phyloP scores from a whole-genome alignment of 352 stramenopile genomes.

The Pythium vanterpoolii region DNA sequence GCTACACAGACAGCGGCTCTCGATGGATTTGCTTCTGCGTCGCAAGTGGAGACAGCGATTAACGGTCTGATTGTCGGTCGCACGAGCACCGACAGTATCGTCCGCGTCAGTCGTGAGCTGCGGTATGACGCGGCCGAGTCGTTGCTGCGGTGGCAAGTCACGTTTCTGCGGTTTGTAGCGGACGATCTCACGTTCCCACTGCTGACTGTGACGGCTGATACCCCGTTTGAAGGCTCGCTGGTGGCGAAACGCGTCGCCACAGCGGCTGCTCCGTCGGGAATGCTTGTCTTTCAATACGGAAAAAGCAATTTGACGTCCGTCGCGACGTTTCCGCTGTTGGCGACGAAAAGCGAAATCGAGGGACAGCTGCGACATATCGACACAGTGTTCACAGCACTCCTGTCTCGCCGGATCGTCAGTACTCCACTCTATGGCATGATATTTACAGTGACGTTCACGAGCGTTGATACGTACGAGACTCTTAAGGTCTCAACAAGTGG shows the following conservation, averaged over 20 bases:
- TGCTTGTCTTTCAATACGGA: constrained; percentile 46
- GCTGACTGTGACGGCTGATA: constrained; percentile 28
- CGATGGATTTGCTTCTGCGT: constrained; percentile 51
- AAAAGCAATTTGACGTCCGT: neutral
- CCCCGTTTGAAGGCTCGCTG: constrained; percentile 45
- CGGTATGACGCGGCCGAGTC: constrained; percentile 29
- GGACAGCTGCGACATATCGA: constrained; percentile 28
- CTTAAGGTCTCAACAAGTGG: constrained; percentile 25
- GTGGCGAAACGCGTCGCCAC: constrained; percentile 11
- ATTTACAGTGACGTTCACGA: constrained; percentile 53
- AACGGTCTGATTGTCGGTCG: constrained; percentile 33
- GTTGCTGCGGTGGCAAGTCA: constrained; percentile 48
- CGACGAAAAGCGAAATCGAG: constrained; percentile 28
- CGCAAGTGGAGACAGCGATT: constrained; percentile 36
- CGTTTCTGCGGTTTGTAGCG: constrained; percentile 42
- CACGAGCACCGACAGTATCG: constrained; percentile 9
- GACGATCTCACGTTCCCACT: constrained; percentile 33
- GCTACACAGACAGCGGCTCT: constrained; percentile 13
- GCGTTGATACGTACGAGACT: constrained; percentile 39
- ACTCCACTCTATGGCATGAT: constrained; percentile 36
- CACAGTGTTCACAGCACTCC: constrained; percentile 33
- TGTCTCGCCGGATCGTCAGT: constrained; percentile 18
- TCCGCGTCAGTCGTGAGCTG: constrained; percentile 35
- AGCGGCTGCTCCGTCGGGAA: constrained; percentile 30
- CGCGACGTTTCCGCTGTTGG: constrained; percentile 19